Evolutionary conservation across 306 rosid genomes (phyloP), one percentile per base, ranked within the genome.

Genomic region (Dicorynia guianensis): DNA sequence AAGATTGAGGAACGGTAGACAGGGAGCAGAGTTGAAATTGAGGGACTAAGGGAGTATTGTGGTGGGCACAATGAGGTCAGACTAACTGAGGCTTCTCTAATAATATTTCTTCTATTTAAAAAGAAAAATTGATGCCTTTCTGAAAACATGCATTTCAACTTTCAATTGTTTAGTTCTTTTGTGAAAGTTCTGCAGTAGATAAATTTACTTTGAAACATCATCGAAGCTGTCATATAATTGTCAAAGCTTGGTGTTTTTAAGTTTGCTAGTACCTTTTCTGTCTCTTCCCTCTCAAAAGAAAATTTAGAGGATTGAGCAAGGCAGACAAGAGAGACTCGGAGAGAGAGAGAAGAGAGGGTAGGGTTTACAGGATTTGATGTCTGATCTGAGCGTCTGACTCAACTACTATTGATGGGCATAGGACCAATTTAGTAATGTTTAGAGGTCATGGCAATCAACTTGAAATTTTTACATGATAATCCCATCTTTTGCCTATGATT

Each of bases 121-220:
- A 25, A 25, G 30, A 25, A 25, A 25, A 44, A 35, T 44, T 39
- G 20, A 7, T 13, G 38, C 69, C 42, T 42, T 15, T 63, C 54
- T 25, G 35, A 25, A 61, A 46, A 25, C 25, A 65, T 65, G 18
- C 54, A 12, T 44, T 40, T 43, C 70, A 11, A 7, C 70, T 44
- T 65, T 43, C 55, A 43, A 65, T 43, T 20, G 7, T 47, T 47
- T 67, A 35, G 62, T 35, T 35, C 47, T 68, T 50, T 50, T 30
- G 25, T 50, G 33, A 3, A 14, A 0, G 58, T 48, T 67, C 50
- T 39, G 5, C 35, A 17, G 50, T 8, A 14, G 18, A 67, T 7
- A 7, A 49, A 34, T 59, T 68, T 25, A 64, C 17, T 62, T 38
- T 3, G 15, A 62, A 15, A 8, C 8, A 15, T 33, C 48, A 49